Conservation (phyloP, 495 filamentous ascomycete genomes). For the Lentithecium fluviatile region DNA sequence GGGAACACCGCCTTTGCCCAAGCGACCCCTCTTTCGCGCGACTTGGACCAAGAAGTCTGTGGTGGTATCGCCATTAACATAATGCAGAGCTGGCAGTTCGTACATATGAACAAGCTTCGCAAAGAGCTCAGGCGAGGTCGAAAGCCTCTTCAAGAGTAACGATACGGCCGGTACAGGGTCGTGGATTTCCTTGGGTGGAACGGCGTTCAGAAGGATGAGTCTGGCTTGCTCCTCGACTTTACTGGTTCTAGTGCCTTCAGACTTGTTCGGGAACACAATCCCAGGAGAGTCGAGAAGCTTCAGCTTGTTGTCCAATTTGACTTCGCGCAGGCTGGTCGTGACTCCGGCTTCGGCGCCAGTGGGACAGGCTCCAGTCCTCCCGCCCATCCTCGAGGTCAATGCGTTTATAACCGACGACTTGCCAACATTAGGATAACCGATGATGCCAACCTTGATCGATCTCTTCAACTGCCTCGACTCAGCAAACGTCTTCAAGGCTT, state of each 20-base stretch:
- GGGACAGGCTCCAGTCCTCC: constrained; percentile 69
- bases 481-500: constrained; percentile 87
- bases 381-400: constrained; percentile 75
- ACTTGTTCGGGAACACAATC: constrained; percentile 79
- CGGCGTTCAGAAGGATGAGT: constrained; percentile 82
- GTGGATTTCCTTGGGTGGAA: constrained; percentile 89
- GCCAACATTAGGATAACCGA: constrained; percentile 96
- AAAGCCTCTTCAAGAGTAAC: constrained; percentile 75
- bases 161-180: constrained; percentile 85
- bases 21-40: constrained; percentile 82
- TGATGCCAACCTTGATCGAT: constrained; percentile 85
- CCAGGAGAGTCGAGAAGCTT: constrained; percentile 94
- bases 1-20: constrained; percentile 87
- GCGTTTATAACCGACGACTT: constrained; percentile 98
- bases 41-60: constrained; percentile 95
- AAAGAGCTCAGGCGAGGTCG: constrained; percentile 66
- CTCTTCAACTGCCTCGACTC: constrained; percentile 80
- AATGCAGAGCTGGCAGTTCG: constrained; percentile 72
- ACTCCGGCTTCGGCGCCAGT: constrained; percentile 91
- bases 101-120: constrained; percentile 78
- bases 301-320: constrained; percentile 93
- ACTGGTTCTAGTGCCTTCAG: constrained; percentile 53
- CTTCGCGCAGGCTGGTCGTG: constrained; percentile 80
- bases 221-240: constrained; percentile 77
- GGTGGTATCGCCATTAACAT: constrained; percentile 66